Base-by-base conservation (phyloP, 2,329 filamentous ascomycete genomes). In the Colletotrichum sansevieriae region DNA sequence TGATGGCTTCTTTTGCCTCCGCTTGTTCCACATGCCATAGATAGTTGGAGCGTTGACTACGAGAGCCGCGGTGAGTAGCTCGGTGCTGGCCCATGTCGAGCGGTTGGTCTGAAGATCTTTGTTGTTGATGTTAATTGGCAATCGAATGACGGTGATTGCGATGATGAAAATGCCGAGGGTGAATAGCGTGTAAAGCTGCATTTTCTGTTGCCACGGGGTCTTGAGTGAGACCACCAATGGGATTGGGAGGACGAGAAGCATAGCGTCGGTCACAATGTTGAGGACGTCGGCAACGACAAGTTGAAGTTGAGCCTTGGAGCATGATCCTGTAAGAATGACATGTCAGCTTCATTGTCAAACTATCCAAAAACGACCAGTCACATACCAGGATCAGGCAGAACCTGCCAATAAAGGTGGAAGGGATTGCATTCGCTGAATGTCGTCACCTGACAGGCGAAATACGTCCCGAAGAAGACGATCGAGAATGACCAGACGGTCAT, bases 391-490 rank as follows among this genome's bases (percentile, higher is more conserved):
- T 74, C 72, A 52, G 78, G 86, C 1, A 83, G 72, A 60, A 88
- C 83, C 73, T 87, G 85, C 85, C 85, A 89, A 75, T 88, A 88
- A 61, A 87, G 83, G 55, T 78, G 72, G 71, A 88, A 83, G 3
- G 86, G 85, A 12, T 80, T 69, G 68, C 79, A 81, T 72, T 80
- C 79, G 65, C 72, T 72, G 65, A 80, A 78, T 3, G 76, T 78
- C 9, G 73, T 71, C 43, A 79, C 74, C 47, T 79, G 75, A 47
- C 78, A 76, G 10, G 73, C 72, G 33, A 77, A 63, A 55, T 78
- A 79, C 3, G 77, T 76, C 10, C 65, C 65, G 37, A 75, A 72
- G 33, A 80, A 75, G 11, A 76, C n/a, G 12, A 72, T 46, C 59
- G 76, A 74, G 51, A 74, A 78, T 3, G 61, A 49, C 35, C 71